Conservation (phyloP, 768 basidiomycete genomes). For the Tricholoma matsutake region DNA sequence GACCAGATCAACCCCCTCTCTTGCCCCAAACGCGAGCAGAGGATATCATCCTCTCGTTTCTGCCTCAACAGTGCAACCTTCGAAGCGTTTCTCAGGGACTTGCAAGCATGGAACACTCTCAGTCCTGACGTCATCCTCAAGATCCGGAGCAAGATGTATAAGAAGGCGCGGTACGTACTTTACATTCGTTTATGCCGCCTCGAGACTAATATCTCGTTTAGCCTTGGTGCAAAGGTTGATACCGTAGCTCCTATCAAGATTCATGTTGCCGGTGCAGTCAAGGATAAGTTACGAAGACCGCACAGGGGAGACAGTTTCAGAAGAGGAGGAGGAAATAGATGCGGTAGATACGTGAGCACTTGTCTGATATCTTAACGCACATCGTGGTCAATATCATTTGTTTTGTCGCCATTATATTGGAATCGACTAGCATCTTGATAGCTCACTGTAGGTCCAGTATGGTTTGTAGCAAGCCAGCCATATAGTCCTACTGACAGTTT, state of each 20-base stretch:
- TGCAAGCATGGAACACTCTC: neutral
- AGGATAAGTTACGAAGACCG: neutral
- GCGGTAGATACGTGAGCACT: neutral
- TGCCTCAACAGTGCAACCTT: no score
- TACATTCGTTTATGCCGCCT: neutral
- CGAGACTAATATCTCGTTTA: neutral
- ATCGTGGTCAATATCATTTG: neutral
- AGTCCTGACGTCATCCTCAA: neutral
- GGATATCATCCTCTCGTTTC: no score
- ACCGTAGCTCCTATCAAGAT: neutral
- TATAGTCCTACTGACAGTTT: neutral
- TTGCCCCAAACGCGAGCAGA: no score
- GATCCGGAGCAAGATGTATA: neutral
- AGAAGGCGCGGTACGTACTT: neutral
- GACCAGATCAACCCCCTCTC: no score
- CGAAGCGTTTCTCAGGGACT: neutral
- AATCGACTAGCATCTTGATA: no score
- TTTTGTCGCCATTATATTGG: neutral
- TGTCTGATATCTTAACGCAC: no score
- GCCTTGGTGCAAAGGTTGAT: neutral
- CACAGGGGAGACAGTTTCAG: no score
- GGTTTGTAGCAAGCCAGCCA: neutral
- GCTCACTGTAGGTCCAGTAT: no score
- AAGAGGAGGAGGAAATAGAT: neutral
- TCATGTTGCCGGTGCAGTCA: neutral